Conservation (phyloP, 2,329 filamentous ascomycete genomes). For the Thelonectria olida region DNA sequence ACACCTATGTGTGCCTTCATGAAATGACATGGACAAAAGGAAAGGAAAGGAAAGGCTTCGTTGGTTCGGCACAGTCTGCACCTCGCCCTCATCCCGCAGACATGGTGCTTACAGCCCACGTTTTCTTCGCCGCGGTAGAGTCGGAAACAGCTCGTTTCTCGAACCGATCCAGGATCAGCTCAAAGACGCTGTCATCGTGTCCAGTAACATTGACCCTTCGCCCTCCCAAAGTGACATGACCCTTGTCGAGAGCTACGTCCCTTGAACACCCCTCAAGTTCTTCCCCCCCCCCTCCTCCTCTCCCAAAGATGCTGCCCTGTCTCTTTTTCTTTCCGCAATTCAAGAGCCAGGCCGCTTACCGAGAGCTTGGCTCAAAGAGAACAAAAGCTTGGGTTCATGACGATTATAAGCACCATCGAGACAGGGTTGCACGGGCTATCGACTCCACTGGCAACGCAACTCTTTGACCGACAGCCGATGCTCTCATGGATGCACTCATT, state of each 20-base stretch:
- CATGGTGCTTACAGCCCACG: background rate
- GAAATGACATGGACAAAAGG: too few species aligned
- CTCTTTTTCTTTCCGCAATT: too few species aligned
- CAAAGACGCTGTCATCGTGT: background rate
- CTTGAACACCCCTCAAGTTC: background rate
- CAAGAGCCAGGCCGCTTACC: slow-evolving; percentile 19
- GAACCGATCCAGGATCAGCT: too few species aligned
- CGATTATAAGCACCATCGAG: too few species aligned
- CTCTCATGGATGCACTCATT: too few species aligned
- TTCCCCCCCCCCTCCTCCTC: too few species aligned
- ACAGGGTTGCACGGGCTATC: too few species aligned
- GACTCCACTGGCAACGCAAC: too few species aligned
- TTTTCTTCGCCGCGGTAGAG: background rate
- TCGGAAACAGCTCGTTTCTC: slow-evolving; percentile 1
- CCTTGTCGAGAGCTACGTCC: background rate
- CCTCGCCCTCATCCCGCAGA: background rate
- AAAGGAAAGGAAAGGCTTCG: too few species aligned
- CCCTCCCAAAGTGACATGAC: background rate
- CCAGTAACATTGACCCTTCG: background rate
- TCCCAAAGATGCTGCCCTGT: background rate
- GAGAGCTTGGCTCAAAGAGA: slow-evolving; percentile 17
- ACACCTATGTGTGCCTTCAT: too few species aligned
- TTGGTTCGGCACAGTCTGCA: too few species aligned
- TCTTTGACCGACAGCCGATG: too few species aligned
- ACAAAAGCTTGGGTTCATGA: slow-evolving; percentile 8